A percentile compares a stretch with the other conserved stretches of the same genome.
phyloP scores from a whole-genome alignment of 371 early-diverging fungal species.

The Syncephalastrum racemosum region DNA sequence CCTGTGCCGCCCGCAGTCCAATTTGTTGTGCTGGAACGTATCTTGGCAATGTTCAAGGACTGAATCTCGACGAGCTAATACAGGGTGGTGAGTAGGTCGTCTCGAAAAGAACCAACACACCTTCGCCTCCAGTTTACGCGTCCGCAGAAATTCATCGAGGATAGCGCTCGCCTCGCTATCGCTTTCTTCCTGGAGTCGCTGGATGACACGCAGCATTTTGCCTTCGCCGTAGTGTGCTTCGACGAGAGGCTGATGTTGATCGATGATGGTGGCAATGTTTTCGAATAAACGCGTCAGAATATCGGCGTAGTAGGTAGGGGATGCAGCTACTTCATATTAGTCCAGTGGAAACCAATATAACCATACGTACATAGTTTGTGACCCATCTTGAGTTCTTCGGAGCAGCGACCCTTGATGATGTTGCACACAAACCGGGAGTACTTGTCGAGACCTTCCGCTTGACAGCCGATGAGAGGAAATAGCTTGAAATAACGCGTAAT shows the following conservation, averaged over 20 bases:
- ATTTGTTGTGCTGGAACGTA: slow-evolving; percentile 26
- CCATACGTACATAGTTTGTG: slow-evolving; percentile 27
- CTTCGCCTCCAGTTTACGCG: slow-evolving; percentile 40
- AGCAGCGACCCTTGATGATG: slow-evolving; percentile 68
- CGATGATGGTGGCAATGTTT: slow-evolving; percentile 79
- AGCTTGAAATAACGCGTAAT: slow-evolving; percentile 86
- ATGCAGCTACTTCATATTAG: slow-evolving; percentile 1
- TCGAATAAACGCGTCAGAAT: slow-evolving; percentile 85
- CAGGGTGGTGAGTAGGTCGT: neutral
- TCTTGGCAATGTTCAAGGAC: slow-evolving; percentile 30
- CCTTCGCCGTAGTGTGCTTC: slow-evolving; percentile 84
- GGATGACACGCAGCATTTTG: slow-evolving; percentile 83
- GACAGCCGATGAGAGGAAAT: slow-evolving; percentile 84
- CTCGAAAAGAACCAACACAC: slow-evolving; percentile 8
- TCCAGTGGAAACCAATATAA: neutral
- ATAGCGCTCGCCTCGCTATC: slow-evolving; percentile 77
- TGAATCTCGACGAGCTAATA: slow-evolving; percentile 44
- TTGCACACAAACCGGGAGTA: slow-evolving; percentile 84
- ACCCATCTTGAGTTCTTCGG: slow-evolving; percentile 58
- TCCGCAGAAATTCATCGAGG: slow-evolving; percentile 68
- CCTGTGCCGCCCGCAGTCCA: slow-evolving; percentile 20
- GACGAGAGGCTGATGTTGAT: slow-evolving; percentile 81
- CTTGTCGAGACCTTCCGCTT: slow-evolving; percentile 82
- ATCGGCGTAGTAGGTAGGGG: slow-evolving; percentile 63
- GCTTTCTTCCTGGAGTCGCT: slow-evolving; percentile 83